A percentile compares a stretch with the other conserved stretches of the same genome.
phyloP scores from a whole-genome alignment of 768 basidiomycete genomes.

The Leccinum disarticulatum region DNA sequence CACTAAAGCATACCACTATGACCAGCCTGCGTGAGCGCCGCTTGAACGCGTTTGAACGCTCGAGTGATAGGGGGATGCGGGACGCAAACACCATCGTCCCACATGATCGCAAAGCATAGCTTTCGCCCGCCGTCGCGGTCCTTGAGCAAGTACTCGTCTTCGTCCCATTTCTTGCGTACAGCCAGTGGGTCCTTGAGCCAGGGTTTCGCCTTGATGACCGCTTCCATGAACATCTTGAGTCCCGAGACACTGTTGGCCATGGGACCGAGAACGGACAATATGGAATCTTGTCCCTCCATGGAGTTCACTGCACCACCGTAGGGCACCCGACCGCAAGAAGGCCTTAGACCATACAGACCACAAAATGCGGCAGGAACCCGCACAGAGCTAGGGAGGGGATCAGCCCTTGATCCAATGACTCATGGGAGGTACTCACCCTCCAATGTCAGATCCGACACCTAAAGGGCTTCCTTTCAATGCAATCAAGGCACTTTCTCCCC shows the following conservation, averaged over 20 bases:
- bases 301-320: slow-evolving; percentile 64
- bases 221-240: slow-evolving; percentile 66
- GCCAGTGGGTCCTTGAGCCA: slow-evolving; percentile 67
- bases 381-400: slow-evolving; percentile 48
- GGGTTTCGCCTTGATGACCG: slow-evolving; percentile 56
- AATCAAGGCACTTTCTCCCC: slow-evolving; percentile 81
- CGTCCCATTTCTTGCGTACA: slow-evolving; percentile 58
- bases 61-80: slow-evolving; percentile 68
- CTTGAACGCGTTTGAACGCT: slow-evolving; percentile 55
- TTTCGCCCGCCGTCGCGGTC: slow-evolving; percentile 54
- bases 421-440: slow-evolving; percentile 49
- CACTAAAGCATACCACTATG: slow-evolving; percentile 51
- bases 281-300: slow-evolving; percentile 67
- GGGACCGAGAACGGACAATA: slow-evolving; percentile 75
- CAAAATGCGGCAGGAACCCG: slow-evolving; percentile 69
- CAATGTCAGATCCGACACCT: slow-evolving; percentile 81
- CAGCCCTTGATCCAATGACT: not conserved
- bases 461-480: slow-evolving; percentile 44
- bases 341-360: slow-evolving; percentile 70
- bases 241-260: slow-evolving; percentile 56
- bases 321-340: slow-evolving; percentile 68
- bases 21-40: slow-evolving; percentile 58
- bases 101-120: slow-evolving; percentile 61
- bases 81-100: slow-evolving; percentile 57
- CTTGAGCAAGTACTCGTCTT: slow-evolving; percentile 53